Evolutionary conservation across 768 basidiomycete genomes (phyloP).

Genomic region (Exsudoporus frostii): DNA sequence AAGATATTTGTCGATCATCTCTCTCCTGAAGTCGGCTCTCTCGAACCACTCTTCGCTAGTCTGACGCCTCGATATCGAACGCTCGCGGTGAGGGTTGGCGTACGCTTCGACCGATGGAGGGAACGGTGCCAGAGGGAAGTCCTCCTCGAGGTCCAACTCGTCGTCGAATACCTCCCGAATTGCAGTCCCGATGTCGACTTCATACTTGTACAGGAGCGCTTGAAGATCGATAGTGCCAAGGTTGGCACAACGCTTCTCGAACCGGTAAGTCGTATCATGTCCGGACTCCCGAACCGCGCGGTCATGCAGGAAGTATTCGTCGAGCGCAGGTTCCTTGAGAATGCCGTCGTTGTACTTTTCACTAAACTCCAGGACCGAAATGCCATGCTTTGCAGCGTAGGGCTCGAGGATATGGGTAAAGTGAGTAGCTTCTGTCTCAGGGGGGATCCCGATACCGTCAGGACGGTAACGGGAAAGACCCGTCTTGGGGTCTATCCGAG

Average conservation of each 20-base stretch:
- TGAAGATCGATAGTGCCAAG: conserved; percentile 96
- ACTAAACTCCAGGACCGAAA: conserved; percentile 94
- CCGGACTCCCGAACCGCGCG: conserved; percentile 95
- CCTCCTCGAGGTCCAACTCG: conserved; percentile 87
- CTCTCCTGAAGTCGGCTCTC: conserved; percentile 78
- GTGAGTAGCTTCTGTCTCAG: conserved; percentile 97
- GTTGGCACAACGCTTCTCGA: conserved; percentile 97
- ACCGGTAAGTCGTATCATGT: conserved; percentile 94
- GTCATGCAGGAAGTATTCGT: conserved; percentile 98
- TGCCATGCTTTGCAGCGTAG: conserved; percentile 85
- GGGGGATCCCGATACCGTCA: conserved; percentile 92
- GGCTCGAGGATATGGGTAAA: conserved; percentile 98
- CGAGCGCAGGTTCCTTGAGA: conserved; percentile 81
- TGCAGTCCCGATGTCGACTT: conserved; percentile 96
- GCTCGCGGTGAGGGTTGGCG: conserved; percentile 56
- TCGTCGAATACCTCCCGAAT: conserved; percentile 95
- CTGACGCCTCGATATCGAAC: conserved; percentile 59
- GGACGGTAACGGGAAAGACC: conserved; percentile 94
- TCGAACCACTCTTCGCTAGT: conserved; percentile 90
- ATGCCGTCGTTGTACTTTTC: conserved; percentile 89
- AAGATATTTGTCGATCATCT: conserved; percentile 86
- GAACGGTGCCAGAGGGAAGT: conserved; percentile 89
- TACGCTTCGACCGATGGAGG: conserved; percentile 76
- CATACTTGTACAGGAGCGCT: conserved; percentile 96
- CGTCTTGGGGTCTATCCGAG: conserved; percentile 90